Conservation (phyloP, 176 grass and related monocot species). For the Poa pratensis region DNA sequence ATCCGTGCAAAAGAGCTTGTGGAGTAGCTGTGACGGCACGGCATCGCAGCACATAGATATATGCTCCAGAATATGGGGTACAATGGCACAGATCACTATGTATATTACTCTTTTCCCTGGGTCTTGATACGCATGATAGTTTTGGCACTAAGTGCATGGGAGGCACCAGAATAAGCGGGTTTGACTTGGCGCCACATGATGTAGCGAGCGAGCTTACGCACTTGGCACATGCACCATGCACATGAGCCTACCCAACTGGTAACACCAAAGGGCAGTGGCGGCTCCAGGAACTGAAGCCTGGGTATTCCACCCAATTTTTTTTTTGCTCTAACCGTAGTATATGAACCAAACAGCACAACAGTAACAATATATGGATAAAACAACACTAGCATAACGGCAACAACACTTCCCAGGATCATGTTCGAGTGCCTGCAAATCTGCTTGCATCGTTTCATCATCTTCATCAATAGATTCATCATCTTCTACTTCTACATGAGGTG, state of each 20-base stretch:
- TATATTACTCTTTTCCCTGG: conserved; percentile 32
- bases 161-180: conserved; percentile 15
- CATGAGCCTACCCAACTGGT: neutral
- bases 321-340: too few relatives aligned
- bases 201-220: neutral
- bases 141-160: conserved; percentile 43
- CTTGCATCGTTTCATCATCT: too few relatives aligned
- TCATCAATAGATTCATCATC: too few relatives aligned
- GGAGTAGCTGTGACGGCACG: conserved; percentile 57
- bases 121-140: conserved; percentile 43
- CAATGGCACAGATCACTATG: conserved; percentile 36
- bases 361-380: too few relatives aligned
- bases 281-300: too few relatives aligned
- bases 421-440: too few relatives aligned
- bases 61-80: conserved; percentile 32
- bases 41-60: conserved; percentile 22
- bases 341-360: too few relatives aligned
- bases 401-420: too few relatives aligned
- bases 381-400: too few relatives aligned
- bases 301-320: too few relatives aligned
- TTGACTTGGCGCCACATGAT: conserved; percentile 44
- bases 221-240: conserved; percentile 14
- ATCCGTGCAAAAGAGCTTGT: conserved; percentile 5
- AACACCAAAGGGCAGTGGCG: neutral
- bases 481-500: too few relatives aligned